A percentile compares a stretch with the other conserved stretches of the same genome.
These are phyloP conservation scores for Collybia sordida DNA, from an alignment of 768 basidiomycete genomes.

Conservation along the genomic window DNA sequence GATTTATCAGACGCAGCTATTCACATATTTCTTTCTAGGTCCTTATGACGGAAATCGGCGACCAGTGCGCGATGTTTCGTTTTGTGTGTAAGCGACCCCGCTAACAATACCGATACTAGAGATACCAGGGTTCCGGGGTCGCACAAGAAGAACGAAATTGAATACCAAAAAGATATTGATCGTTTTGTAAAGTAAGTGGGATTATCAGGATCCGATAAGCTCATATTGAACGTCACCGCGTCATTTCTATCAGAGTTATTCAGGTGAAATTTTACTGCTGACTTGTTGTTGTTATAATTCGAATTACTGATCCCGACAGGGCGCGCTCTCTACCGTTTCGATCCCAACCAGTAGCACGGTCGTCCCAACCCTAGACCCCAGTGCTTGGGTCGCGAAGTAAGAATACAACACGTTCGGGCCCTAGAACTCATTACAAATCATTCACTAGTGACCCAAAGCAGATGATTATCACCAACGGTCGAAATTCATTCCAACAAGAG, in stretches of 20 bases:
- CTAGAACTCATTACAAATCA: too few relatives aligned
- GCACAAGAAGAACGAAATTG: conserved; percentile 33
- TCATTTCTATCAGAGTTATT: not conserved
- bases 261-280: not conserved
- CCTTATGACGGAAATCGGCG: conserved; percentile 17
- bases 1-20: not conserved
- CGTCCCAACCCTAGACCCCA: not conserved
- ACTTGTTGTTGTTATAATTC: too few relatives aligned
- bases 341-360: not conserved
- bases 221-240: too few relatives aligned
- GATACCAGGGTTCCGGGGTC: conserved; percentile 7
- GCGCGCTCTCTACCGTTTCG: too few relatives aligned
- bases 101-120: not conserved
- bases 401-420: not conserved
- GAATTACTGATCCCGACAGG: too few relatives aligned
- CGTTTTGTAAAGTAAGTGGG: conserved; percentile 19
- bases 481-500: conserved; percentile 1
- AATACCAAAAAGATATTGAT: conserved; percentile 33
- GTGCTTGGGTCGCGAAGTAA: not conserved
- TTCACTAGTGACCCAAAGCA: not conserved
- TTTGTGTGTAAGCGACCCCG: conserved; percentile 1
- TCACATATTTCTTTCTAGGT: conserved; percentile 13
- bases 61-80: conserved; percentile 8
- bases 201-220: not conserved
- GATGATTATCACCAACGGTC: conserved; percentile 1